Evolutionary conservation across 495 filamentous ascomycete genomes (phyloP).

Genomic region (Cenococcum geophilum): DNA sequence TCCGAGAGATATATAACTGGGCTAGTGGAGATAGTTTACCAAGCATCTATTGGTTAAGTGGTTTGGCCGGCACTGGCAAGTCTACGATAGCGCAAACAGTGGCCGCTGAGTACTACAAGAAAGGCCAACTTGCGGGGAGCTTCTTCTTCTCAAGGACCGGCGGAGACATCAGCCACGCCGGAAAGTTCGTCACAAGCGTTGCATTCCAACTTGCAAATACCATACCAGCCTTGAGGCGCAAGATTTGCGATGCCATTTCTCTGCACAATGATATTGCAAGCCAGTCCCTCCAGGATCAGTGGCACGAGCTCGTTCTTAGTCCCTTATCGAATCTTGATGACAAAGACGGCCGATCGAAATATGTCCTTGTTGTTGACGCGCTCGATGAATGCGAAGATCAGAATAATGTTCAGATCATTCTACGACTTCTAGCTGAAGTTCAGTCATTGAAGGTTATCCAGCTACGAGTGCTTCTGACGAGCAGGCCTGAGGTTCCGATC

Average conservation of each 20-base stretch:
- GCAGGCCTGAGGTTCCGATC: constrained; percentile 36
- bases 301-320: constrained; percentile 4
- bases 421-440: constrained; percentile 29
- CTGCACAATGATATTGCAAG: constrained; percentile 5
- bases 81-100: constrained; percentile 4
- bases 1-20: too few species aligned
- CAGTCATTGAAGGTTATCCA: constrained; percentile 14
- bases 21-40: too few species aligned
- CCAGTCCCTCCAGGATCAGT: constrained; percentile 7
- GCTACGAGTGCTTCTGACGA: constrained; percentile 35
- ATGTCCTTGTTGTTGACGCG: constrained; percentile 35
- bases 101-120: constrained; percentile 1
- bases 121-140: constrained; percentile 22
- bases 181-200: constrained; percentile 25
- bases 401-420: constrained; percentile 25
- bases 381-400: constrained; percentile 35
- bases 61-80: constrained; percentile 9
- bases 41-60: too few species aligned
- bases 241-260: constrained; percentile 8
- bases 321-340: background rate
- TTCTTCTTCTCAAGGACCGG: constrained; percentile 30
- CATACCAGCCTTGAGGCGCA: constrained; percentile 4
- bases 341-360: background rate
- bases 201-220: constrained; percentile 11
- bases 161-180: constrained; percentile 17